Conservation (phyloP, 805 yeast genomes). For the Myxozyma neglecta region DNA sequence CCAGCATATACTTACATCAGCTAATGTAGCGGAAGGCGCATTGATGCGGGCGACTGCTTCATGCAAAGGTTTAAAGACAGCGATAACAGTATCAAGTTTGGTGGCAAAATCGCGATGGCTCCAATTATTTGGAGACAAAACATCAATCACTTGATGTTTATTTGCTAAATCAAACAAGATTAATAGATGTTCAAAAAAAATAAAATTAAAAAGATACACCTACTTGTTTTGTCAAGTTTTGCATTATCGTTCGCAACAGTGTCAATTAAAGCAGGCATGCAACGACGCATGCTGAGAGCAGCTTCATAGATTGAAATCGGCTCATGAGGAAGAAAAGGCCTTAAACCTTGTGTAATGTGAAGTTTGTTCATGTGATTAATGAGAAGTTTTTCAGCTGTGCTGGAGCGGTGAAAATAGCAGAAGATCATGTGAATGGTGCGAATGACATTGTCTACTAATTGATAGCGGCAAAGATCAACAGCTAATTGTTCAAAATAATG, state of each 20-base stretch:
- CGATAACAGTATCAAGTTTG: constrained; percentile 19
- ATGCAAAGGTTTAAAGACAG: constrained; percentile 19
- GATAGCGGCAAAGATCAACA: constrained; percentile 20
- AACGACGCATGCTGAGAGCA: constrained; percentile 16
- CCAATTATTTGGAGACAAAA: constrained; percentile 22
- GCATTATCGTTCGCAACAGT: constrained; percentile 8
- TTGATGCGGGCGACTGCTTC: constrained; percentile 14
- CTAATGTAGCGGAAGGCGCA: constrained; percentile 14
- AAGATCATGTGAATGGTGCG: constrained; percentile 19
- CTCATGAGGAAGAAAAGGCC: constrained; percentile 6
- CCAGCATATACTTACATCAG: constrained; percentile 28
- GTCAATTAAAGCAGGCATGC: constrained; percentile 21
- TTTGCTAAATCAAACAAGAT: constrained; percentile 1
- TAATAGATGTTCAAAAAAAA: not conserved
- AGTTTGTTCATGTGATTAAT: constrained; percentile 6
- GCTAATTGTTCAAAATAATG: constrained; percentile 18
- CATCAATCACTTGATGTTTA: constrained; percentile 16
- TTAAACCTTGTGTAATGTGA: constrained; percentile 9
- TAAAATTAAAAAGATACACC: not conserved
- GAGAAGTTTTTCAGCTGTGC: constrained; percentile 12
- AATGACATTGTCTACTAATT: constrained; percentile 14
- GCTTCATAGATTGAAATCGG: constrained; percentile 23
- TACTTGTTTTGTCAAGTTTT: constrained; percentile 16
- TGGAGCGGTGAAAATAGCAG: constrained; percentile 22
- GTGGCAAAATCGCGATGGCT: constrained; percentile 17